Conservation (phyloP, 306 rosid species). For the Ceratonia siliqua region DNA sequence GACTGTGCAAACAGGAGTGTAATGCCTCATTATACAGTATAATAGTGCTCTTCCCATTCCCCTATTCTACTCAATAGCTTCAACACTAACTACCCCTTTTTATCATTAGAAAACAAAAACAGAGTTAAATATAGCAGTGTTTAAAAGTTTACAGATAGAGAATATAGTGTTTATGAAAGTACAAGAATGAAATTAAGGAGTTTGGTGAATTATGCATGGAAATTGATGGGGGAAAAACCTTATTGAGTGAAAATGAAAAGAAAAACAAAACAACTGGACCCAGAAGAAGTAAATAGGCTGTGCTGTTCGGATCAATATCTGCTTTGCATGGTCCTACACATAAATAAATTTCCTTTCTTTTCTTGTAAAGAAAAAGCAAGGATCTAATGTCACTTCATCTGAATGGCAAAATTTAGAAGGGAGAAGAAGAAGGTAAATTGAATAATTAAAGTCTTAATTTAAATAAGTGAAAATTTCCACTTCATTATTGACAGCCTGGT, state of each 20-base stretch:
- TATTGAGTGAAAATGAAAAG: background rate
- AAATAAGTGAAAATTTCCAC: constrained; percentile 44
- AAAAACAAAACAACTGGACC: constrained; percentile 31
- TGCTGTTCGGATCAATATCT: constrained; percentile 47
- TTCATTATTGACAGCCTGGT: constrained; percentile 48
- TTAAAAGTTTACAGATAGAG: no score
- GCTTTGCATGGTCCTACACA: constrained; percentile 59
- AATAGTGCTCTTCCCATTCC: constrained; percentile 35
- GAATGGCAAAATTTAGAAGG: constrained; percentile 30
- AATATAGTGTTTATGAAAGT: no score
- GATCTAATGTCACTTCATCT: constrained; percentile 79
- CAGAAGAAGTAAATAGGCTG: constrained; percentile 30
- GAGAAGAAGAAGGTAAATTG: constrained; percentile 24
- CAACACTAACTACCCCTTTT: constrained; percentile 33
- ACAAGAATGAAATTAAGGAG: no score
- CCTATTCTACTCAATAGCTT: constrained; percentile 28
- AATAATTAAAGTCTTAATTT: constrained; percentile 30
- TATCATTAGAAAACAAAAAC: background rate
- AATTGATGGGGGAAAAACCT: background rate
- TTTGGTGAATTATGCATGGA: background rate
- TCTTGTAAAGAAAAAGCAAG: constrained; percentile 55
- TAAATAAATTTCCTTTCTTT: constrained; percentile 42
- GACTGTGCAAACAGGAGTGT: constrained; percentile 52
- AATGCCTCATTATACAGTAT: constrained; percentile 40
- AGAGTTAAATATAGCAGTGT: no score